phyloP scores from a whole-genome alignment of 2,329 filamentous ascomycete species.

The Rosellinia necatrix region DNA sequence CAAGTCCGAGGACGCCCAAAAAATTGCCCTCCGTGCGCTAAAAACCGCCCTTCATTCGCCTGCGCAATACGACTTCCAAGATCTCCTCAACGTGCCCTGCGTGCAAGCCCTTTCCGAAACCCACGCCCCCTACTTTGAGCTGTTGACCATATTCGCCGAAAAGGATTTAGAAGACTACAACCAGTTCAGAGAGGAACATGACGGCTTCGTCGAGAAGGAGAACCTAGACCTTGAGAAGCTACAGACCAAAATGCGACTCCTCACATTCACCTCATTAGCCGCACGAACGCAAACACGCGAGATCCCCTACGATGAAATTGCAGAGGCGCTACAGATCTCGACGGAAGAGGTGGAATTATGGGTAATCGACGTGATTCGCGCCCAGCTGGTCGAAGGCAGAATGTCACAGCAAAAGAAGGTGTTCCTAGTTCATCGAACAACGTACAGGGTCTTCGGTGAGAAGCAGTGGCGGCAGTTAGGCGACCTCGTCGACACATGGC shows the following conservation, averaged over 20 bases:
- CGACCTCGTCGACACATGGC: slow-evolving; percentile 89
- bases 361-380: slow-evolving; percentile 98
- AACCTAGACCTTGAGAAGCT: slow-evolving; percentile 74
- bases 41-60: slow-evolving; percentile 58
- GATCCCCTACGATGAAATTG: slow-evolving; percentile 85
- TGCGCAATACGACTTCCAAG: slow-evolving; percentile 73
- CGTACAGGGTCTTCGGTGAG: slow-evolving; percentile 95
- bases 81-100: slow-evolving; percentile 78
- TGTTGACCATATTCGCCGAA: slow-evolving; percentile 93
- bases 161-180: slow-evolving; percentile 95
- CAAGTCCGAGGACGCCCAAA: slow-evolving; percentile 63
- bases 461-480: slow-evolving; percentile 98
- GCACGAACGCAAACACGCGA: slow-evolving; percentile 83
- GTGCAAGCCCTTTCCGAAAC: slow-evolving; percentile 87
- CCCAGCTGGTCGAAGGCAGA: slow-evolving; percentile 93
- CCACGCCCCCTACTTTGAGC: slow-evolving; percentile 83
- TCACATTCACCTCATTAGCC: slow-evolving; percentile 89
- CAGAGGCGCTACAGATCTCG: slow-evolving; percentile 82
- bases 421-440: slow-evolving; percentile 94
- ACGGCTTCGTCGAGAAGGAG: slow-evolving; percentile 80
- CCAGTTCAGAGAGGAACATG: slow-evolving; percentile 91
- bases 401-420: slow-evolving; percentile 90
- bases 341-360: slow-evolving; percentile 91
- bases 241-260: slow-evolving; percentile 92
- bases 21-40: slow-evolving; percentile 61